A percentile compares a stretch with the other conserved stretches of the same genome.
These are phyloP conservation scores for Stephania yunnanensis DNA, from an alignment of 164 flowering plant species.

Conservation along the genomic window DNA sequence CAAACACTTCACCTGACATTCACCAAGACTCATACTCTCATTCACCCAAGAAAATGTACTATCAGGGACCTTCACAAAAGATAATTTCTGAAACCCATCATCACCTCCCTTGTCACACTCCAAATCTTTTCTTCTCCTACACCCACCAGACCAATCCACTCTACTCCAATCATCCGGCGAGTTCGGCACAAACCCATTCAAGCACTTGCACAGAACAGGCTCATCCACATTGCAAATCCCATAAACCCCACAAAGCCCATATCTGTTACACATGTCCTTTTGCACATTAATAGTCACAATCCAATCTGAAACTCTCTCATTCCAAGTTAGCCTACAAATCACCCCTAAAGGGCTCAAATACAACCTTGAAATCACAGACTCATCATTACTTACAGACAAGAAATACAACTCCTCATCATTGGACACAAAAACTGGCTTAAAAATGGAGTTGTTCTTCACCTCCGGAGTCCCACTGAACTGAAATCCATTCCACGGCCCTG, in stretches of 20 bases:
- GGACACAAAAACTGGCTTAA: neutral
- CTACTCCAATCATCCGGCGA: neutral
- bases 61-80: slow-evolving; percentile 11
- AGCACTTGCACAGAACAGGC: slow-evolving; percentile 5
- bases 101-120: slow-evolving; percentile 1
- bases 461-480: neutral
- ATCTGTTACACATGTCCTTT: slow-evolving; percentile 11
- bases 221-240: slow-evolving; percentile 3
- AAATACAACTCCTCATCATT: neutral
- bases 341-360: slow-evolving; percentile 12
- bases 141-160: slow-evolving; percentile 5
- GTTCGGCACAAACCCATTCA: slow-evolving; percentile 11
- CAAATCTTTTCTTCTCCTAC: neutral
- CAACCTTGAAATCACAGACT: slow-evolving; percentile 12
- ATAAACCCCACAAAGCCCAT: slow-evolving; percentile 6
- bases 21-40: slow-evolving; percentile 6
- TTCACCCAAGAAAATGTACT: neutral
- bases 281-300: neutral
- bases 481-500: neutral
- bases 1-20: slow-evolving; percentile 6
- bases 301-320: slow-evolving; percentile 3
- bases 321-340: slow-evolving; percentile 8
- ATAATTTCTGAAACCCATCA: slow-evolving; percentile 10
- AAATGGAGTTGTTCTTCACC: neutral
- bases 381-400: neutral